phyloP scores from a whole-genome alignment of 257 asterid species.

The Linderniella brevidens region DNA sequence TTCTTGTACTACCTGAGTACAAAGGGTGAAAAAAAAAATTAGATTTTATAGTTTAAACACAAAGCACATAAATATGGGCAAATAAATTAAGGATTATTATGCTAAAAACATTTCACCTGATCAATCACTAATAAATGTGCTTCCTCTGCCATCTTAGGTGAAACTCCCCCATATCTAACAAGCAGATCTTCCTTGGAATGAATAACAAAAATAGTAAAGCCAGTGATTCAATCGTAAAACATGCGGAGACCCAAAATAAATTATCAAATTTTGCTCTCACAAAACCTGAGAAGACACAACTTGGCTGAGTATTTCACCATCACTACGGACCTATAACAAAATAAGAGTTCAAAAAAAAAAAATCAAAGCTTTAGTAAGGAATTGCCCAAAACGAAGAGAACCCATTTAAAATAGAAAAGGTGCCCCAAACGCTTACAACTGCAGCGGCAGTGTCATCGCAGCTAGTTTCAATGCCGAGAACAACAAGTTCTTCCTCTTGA shows the following conservation, averaged over 20 bases:
- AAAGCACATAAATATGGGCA: slow-evolving; percentile 1
- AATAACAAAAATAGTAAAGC: slow-evolving; percentile 3
- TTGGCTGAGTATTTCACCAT: slow-evolving; percentile 86
- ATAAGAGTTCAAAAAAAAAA: slow-evolving; percentile 10
- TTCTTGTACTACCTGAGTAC: slow-evolving; percentile 81
- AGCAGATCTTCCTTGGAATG: slow-evolving; percentile 71
- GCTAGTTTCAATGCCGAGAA: slow-evolving; percentile 91
- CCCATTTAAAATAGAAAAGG: neutral
- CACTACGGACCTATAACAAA: slow-evolving; percentile 57
- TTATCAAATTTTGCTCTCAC: neutral
- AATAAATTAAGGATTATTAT: slow-evolving; percentile 4
- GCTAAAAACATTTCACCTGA: slow-evolving; percentile 35
- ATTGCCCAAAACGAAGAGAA: neutral
- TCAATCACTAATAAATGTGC: slow-evolving; percentile 79
- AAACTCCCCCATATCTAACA: slow-evolving; percentile 81
- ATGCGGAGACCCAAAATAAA: neutral
- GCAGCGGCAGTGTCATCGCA: slow-evolving; percentile 99
- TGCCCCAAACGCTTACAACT: slow-evolving; percentile 33
- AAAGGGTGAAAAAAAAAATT: neutral
- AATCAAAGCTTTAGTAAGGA: neutral
- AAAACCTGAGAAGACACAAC: slow-evolving; percentile 82
- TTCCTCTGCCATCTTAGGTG: slow-evolving; percentile 99
- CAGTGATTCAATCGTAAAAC: neutral
- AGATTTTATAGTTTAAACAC: neutral
- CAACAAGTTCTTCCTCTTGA: slow-evolving; percentile 25